Base-by-base conservation (phyloP, 805 yeast species). In the Candida dajiaensis region DNA sequence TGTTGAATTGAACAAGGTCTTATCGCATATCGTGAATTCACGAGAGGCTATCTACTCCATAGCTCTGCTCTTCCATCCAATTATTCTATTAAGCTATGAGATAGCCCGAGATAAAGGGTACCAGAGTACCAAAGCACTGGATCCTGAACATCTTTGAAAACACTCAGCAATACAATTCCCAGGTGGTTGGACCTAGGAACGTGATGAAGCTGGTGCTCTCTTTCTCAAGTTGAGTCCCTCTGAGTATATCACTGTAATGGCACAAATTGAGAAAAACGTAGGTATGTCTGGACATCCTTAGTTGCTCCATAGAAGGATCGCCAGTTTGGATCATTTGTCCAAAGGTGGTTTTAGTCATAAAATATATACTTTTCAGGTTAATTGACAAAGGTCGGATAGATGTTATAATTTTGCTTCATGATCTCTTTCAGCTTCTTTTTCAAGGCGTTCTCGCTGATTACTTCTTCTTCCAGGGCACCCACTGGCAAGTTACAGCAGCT, bases 321-420 rank as follows among this genome's bases (percentile, higher is more conserved):
- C 71, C 4, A 64, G 73, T 1, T 57, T 69, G 42, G 74, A 70
- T 48, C 74, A 69, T 46, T 57, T 70, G 42, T 62, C 72, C 4
- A 56, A 59, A 19, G 74, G 74, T 15, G 57, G 74, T 49, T 51
- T 70, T 40, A 74, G 73, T n/a, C n/a, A n/a, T n/a, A n/a, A n/a
- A n/a, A n/a, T n/a, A n/a, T n/a, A n/a, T n/a, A n/a, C n/a, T n/a
- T n/a, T n/a, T n/a, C n/a, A n/a, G n/a, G n/a, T n/a, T n/a, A n/a
- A n/a, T n/a, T n/a, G n/a, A n/a, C n/a, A n/a, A n/a, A n/a, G n/a
- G n/a, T n/a, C n/a, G n/a, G n/a, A n/a, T n/a, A n/a, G n/a, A n/a
- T n/a, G n/a, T n/a, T n/a, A n/a, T n/a, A n/a, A n/a, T n/a, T n/a
- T n/a, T n/a, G n/a, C n/a, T n/a, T n/a, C n/a, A n/a, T n/a, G n/a